Evolutionary conservation across 73 alveolate species (phyloP).

Genomic region (Stentor coeruleus): DNA sequence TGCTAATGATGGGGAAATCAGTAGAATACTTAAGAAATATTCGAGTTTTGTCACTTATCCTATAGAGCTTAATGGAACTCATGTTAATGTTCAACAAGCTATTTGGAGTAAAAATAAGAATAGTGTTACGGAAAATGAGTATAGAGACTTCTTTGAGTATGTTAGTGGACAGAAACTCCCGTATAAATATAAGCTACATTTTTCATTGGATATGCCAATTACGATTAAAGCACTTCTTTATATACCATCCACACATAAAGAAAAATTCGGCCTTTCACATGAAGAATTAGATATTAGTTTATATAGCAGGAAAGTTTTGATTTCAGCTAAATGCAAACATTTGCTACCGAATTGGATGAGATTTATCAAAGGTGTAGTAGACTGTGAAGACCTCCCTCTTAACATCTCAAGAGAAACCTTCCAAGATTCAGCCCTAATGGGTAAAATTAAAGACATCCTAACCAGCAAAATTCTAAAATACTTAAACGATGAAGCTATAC

Average conservation of each 20-base stretch:
- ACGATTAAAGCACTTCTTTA: conserved; percentile 63
- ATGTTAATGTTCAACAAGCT: conserved; percentile 51
- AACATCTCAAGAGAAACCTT: conserved; percentile 72
- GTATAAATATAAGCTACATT: conserved; percentile 55
- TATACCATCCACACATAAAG: conserved; percentile 63
- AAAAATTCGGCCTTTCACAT: conserved; percentile 57
- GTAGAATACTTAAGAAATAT: conserved; percentile 45
- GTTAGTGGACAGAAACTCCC: conserved; percentile 58
- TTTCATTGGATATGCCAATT: conserved; percentile 69
- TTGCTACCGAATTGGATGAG: conserved; percentile 67
- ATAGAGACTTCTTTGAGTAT: conserved; percentile 57
- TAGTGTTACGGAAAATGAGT: conserved; percentile 60
- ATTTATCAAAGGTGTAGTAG: conserved; percentile 78
- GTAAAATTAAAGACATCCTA: conserved; percentile 59
- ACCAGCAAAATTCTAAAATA: conserved; percentile 51
- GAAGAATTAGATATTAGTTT: conserved; percentile 63
- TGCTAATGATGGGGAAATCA: conserved; percentile 45
- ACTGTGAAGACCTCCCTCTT: conserved; percentile 75
- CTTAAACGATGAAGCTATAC: conserved; percentile 58
- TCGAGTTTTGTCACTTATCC: conserved; percentile 67
- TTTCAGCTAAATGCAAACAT: conserved; percentile 59
- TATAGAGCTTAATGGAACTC: conserved; percentile 54
- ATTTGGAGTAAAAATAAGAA: conserved; percentile 66
- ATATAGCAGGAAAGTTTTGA: conserved; percentile 73
- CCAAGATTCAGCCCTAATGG: conserved; percentile 61